Conservation (phyloP, 805 yeast genomes). For the Kazachstania bromeliacearum region DNA sequence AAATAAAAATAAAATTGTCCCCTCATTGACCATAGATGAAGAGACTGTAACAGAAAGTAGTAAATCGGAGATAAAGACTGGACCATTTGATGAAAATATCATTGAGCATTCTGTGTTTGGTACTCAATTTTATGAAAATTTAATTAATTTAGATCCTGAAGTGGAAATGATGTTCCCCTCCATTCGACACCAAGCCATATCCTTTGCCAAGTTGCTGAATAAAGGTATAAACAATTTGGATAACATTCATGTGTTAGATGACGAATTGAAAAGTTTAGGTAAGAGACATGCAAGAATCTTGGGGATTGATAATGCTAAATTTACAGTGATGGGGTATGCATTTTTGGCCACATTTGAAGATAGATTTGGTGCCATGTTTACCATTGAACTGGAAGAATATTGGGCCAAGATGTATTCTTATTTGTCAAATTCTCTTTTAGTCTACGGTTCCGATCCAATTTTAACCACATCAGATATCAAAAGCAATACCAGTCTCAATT, state of each 20-base stretch:
- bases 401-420: slow-evolving; percentile 67
- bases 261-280: slow-evolving; percentile 52
- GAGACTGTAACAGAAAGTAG: not conserved
- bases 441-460: slow-evolving; percentile 35
- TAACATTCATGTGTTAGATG: slow-evolving; percentile 46
- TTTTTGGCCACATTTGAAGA: slow-evolving; percentile 59
- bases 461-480: not conserved
- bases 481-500: no score
- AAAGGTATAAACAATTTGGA: slow-evolving; percentile 59
- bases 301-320: slow-evolving; percentile 60
- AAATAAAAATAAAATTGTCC: not conserved
- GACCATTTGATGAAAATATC: not conserved
- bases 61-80: no score
- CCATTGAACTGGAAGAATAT: slow-evolving; percentile 52
- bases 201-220: slow-evolving; percentile 71
- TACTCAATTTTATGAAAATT: slow-evolving; percentile 64
- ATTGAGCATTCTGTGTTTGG: slow-evolving; percentile 52
- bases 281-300: slow-evolving; percentile 67
- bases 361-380: slow-evolving; percentile 44
- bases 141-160: slow-evolving; percentile 49
- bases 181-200: slow-evolving; percentile 66
- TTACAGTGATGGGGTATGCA: slow-evolving; percentile 66
- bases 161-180: slow-evolving; percentile 63
- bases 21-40: not conserved
- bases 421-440: slow-evolving; percentile 56